Evolutionary conservation across 305 asterid species (phyloP).

Genomic region (Withania somnifera): DNA sequence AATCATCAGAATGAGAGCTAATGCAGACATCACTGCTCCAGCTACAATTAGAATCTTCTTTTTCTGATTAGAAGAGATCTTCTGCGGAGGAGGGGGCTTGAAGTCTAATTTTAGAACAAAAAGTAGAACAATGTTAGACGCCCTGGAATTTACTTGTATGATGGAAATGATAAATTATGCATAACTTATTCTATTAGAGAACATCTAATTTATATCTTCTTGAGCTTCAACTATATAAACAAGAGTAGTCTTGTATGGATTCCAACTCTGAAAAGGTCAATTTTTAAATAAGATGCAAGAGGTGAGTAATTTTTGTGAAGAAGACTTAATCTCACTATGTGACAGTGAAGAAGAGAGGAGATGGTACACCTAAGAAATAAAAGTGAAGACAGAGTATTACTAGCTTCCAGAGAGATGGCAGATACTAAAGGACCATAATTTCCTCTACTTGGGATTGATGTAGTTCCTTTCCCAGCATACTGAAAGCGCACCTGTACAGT

Average conservation of each 20-base stretch:
- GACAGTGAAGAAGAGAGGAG: not conserved
- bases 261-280: not conserved
- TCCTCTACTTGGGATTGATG: slow-evolving; percentile 43
- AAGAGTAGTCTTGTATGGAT: not conserved
- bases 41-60: slow-evolving; percentile 22
- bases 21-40: slow-evolving; percentile 19
- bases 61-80: slow-evolving; percentile 3
- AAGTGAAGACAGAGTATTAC: slow-evolving; percentile 11
- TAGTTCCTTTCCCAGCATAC: slow-evolving; percentile 48
- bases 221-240: not conserved
- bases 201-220: not conserved
- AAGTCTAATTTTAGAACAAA: slow-evolving; percentile 21
- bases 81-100: slow-evolving; percentile 20
- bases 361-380: not conserved
- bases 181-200: not conserved
- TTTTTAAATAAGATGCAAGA: not conserved
- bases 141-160: not conserved
- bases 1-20: slow-evolving; percentile 17
- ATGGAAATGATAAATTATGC: not conserved
- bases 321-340: not conserved
- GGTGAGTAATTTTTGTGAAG: not conserved
- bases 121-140: not conserved
- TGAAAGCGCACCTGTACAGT: slow-evolving; percentile 44
- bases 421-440: slow-evolving; percentile 53
- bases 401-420: slow-evolving; percentile 49